Conservation (phyloP, 225 moss, liverwort and hornwort species). For the Ulota crispa region DNA sequence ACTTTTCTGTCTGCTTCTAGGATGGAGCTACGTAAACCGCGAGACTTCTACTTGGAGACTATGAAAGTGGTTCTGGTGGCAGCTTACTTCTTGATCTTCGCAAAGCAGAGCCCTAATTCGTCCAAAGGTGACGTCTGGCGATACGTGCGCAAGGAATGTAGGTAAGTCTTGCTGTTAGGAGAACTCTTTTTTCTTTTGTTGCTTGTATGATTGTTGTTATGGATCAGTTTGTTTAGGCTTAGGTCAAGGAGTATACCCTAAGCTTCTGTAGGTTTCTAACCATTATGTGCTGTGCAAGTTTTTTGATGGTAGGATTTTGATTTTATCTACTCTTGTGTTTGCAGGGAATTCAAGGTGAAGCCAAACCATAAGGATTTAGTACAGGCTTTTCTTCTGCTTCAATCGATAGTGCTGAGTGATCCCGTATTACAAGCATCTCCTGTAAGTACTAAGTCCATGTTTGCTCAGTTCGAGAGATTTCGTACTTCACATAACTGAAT, state of each 20-base stretch:
- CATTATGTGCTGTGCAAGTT: neutral
- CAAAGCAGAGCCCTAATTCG: constrained; percentile 44
- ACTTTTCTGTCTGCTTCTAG: constrained; percentile 14
- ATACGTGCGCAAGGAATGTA: constrained; percentile 51
- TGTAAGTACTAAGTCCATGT: constrained; percentile 27
- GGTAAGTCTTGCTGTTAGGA: constrained; percentile 24
- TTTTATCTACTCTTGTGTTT: neutral
- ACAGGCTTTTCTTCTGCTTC: constrained; percentile 33
- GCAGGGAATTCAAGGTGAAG: constrained; percentile 41
- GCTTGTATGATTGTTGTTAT: neutral
- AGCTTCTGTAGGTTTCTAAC: neutral
- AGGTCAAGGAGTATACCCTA: neutral
- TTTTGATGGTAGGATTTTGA: constrained; percentile 1
- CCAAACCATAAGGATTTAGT: constrained; percentile 35
- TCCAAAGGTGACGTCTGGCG: constrained; percentile 55
- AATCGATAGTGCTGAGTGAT: constrained; percentile 34
- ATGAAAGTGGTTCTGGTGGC: constrained; percentile 48
- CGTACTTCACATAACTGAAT: neutral
- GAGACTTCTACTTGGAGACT: constrained; percentile 42
- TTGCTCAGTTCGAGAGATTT: neutral
- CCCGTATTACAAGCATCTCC: constrained; percentile 38
- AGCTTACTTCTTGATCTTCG: constrained; percentile 43
- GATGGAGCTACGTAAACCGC: constrained; percentile 46
- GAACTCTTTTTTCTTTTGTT: neutral
- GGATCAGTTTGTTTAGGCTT: neutral